phyloP scores from a whole-genome alignment of 768 basidiomycete genomes.

The Boletus tomentosulus region DNA sequence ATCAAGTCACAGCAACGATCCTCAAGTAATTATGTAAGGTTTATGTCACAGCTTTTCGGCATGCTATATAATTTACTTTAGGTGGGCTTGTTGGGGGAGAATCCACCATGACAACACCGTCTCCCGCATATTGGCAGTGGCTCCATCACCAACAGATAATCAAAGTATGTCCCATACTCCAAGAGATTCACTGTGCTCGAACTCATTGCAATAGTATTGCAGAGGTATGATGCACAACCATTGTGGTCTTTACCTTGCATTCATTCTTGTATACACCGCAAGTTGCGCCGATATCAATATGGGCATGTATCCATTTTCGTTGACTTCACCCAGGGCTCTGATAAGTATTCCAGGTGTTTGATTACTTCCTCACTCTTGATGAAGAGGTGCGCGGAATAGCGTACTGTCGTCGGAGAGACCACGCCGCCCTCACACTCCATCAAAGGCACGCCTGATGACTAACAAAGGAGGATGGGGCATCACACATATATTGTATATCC shows the following conservation, averaged over 20 bases:
- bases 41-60: no score
- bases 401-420: neutral
- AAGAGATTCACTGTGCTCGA: neutral
- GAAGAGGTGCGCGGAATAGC: constrained; percentile 5
- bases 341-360: constrained; percentile 1
- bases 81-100: neutral
- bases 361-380: constrained; percentile 10
- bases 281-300: constrained; percentile 11
- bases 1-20: no score
- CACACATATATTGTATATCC: constrained; percentile 6
- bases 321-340: neutral
- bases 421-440: neutral
- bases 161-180: neutral
- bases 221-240: neutral
- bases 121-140: neutral
- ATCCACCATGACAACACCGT: neutral
- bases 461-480: constrained; percentile 3
- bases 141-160: constrained; percentile 8
- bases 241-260: neutral
- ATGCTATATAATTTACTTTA: no score
- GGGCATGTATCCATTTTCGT: neutral
- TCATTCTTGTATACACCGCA: neutral
- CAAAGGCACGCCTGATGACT: constrained; percentile 5
- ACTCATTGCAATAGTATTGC: neutral
- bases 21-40: no score